Conservation (phyloP, 2,329 filamentous ascomycete species). For the Colletotrichum sp. region DNA sequence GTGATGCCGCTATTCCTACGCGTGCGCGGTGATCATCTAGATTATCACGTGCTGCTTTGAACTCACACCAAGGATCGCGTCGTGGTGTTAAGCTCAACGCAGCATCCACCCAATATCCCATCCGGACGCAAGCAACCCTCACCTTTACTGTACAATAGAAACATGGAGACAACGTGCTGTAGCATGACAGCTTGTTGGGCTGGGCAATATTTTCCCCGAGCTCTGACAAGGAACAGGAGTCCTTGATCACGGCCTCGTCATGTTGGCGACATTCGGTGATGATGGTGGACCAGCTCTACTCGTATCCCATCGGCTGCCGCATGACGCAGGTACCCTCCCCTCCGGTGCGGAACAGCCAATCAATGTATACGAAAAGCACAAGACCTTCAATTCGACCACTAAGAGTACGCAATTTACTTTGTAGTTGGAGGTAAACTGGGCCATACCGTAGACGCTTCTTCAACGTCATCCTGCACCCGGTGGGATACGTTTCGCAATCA, state of each 20-base stretch:
- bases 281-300: neutral
- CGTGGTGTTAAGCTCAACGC: neutral
- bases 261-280: neutral
- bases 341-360: neutral
- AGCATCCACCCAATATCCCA: neutral
- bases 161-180: neutral
- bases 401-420: neutral
- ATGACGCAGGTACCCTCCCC: neutral
- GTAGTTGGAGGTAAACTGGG: neutral
- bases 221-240: neutral
- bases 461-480: neutral
- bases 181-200: neutral
- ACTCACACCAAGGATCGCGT: neutral
- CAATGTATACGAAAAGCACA: neutral
- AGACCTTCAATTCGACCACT: neutral
- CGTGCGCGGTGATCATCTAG: no score
- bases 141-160: neutral
- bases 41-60: neutral
- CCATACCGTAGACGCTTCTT: neutral
- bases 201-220: neutral
- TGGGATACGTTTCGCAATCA: neutral
- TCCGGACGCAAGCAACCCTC: neutral
- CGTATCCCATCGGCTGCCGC: neutral
- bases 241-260: neutral
- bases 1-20: fast-evolving